These are phyloP conservation scores for Panellus pusillus DNA, from an alignment of 768 basidiomycete genomes.

Conservation along the genomic window DNA sequence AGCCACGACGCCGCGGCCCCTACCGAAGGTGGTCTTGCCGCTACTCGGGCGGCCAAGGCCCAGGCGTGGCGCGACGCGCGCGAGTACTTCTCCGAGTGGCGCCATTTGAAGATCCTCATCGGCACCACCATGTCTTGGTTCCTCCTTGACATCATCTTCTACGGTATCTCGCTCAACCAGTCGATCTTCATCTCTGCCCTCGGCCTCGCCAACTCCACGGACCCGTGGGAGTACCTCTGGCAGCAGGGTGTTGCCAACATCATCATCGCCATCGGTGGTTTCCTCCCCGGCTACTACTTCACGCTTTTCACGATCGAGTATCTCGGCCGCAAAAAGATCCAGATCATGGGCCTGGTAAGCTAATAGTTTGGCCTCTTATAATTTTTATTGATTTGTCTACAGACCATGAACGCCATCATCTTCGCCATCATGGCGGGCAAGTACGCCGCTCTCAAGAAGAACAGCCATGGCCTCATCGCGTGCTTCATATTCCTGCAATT, in stretches of 20 bases:
- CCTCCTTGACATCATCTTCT: constrained; percentile 74
- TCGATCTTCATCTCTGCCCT: constrained; percentile 77
- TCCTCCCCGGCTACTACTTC: constrained; percentile 78
- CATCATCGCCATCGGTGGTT: constrained; percentile 65
- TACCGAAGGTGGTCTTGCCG: not conserved
- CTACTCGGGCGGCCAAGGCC: no score
- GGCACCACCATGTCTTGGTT: constrained; percentile 76
- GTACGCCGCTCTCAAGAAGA: constrained; percentile 55
- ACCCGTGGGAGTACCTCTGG: constrained; percentile 66
- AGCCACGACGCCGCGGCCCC: not conserved
- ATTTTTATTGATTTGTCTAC: no score
- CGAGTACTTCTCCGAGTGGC: constrained; percentile 71
- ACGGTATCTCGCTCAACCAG: constrained; percentile 73
- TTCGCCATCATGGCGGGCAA: constrained; percentile 67
- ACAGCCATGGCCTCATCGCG: constrained; percentile 65
- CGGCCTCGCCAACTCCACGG: constrained; percentile 58
- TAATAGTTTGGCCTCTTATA: no score
- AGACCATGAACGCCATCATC: constrained; percentile 70
- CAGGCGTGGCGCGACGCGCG: constrained; percentile 46
- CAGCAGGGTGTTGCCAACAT: constrained; percentile 66
- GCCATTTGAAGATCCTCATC: constrained; percentile 63
- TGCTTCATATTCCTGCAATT: constrained; percentile 74
- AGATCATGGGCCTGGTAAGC: constrained; percentile 73
- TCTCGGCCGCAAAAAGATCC: constrained; percentile 73
- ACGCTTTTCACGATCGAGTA: constrained; percentile 69